These are phyloP conservation scores for Viridothelium virens DNA, from an alignment of 495 filamentous ascomycete genomes.

Conservation along the genomic window DNA sequence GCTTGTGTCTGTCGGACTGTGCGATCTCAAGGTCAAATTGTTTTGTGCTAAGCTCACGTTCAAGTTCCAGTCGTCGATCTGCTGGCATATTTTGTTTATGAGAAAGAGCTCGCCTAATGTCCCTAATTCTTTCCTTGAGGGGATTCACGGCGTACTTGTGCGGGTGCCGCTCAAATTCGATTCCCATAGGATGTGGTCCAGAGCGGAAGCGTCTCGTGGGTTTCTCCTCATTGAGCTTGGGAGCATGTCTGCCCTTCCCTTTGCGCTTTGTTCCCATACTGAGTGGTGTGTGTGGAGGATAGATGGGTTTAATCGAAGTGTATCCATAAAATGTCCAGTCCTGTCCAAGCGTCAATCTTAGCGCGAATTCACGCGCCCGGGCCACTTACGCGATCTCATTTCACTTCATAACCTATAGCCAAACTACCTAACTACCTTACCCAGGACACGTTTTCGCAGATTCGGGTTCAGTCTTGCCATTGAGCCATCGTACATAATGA, in stretches of 20 bases:
- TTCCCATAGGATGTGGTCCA: background rate
- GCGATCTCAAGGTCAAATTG: constrained; percentile 58
- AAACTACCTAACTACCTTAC: background rate
- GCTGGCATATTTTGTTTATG: constrained; percentile 58
- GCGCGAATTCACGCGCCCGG: background rate
- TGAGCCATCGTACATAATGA: background rate
- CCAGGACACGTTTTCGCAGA: background rate
- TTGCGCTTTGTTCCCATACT: constrained; percentile 6
- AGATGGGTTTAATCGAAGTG: background rate
- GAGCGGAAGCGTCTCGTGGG: background rate
- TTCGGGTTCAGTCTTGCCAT: background rate
- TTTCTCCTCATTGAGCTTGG: background rate
- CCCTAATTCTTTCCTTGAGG: constrained; percentile 53
- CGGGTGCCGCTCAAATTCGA: background rate
- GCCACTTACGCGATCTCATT: background rate
- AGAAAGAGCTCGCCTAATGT: constrained; percentile 55
- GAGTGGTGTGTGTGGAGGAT: background rate
- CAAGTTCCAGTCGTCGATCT: constrained; percentile 63
- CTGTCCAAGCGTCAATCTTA: background rate
- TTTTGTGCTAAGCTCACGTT: constrained; percentile 71
- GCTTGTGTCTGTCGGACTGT: constrained; percentile 50
- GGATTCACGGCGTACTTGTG: constrained; percentile 29
- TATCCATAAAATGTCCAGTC: no score
- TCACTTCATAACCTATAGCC: background rate
- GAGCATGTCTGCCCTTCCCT: background rate